A percentile compares a stretch with the other conserved stretches of the same genome.
Evolutionary conservation across 352 stramenopile species (phyloP).

Genomic region (Globisporangium spinosum): DNA sequence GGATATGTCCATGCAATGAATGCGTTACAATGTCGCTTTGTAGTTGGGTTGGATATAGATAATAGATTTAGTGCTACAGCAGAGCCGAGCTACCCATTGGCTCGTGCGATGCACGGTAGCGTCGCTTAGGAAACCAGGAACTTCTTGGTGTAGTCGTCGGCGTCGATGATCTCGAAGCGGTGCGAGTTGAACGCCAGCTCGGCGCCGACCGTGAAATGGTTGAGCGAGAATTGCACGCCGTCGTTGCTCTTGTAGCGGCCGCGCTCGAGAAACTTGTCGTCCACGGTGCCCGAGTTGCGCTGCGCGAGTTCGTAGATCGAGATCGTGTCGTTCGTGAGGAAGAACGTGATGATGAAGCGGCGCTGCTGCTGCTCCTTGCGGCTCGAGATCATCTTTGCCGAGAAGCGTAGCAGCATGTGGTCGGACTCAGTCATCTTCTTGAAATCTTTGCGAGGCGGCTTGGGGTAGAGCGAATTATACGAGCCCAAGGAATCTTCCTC

Average conservation of each 20-base stretch:
- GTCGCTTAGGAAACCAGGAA: constrained; percentile 50
- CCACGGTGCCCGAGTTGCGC: constrained; percentile 78
- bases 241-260: constrained; percentile 62
- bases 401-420: constrained; percentile 74
- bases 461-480: constrained; percentile 56
- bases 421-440: constrained; percentile 79
- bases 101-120: too few relatives aligned
- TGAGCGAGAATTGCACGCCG: constrained; percentile 50
- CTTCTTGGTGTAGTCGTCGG: constrained; percentile 82
- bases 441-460: constrained; percentile 75
- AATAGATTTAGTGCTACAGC: not conserved
- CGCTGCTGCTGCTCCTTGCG: constrained; percentile 75
- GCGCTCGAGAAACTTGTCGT: constrained; percentile 84
- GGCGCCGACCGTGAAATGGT: constrained; percentile 54
- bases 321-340: constrained; percentile 75
- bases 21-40: not conserved
- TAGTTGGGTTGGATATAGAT: not conserved
- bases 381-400: constrained; percentile 61
- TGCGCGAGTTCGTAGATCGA: constrained; percentile 75
- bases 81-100: not conserved
- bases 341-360: constrained; percentile 81
- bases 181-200: constrained; percentile 65
- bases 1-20: constrained; percentile 6
- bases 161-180: constrained; percentile 73
- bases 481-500: constrained; percentile 77